These are phyloP conservation scores for Chytriomyces confervae DNA, from an alignment of 192 early-diverging fungal species.

Conservation along the genomic window DNA sequence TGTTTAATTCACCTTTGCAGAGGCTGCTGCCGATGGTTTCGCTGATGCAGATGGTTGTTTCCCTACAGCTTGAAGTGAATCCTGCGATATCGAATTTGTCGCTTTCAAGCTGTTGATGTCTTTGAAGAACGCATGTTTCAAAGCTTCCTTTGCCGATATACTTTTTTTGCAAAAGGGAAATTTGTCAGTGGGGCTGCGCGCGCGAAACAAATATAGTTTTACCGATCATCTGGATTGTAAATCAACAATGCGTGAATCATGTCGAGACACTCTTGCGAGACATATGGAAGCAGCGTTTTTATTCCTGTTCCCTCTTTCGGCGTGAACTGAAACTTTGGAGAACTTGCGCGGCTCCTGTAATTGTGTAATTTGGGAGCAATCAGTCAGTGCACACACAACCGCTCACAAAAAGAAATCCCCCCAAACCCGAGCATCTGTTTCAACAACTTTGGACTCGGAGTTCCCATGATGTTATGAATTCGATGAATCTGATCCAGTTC, in stretches of 20 bases:
- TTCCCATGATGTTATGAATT: constrained; percentile 65
- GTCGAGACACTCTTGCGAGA: constrained; percentile 53
- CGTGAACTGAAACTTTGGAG: constrained; percentile 60
- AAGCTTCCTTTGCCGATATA: constrained; percentile 53
- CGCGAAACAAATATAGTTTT: neutral
- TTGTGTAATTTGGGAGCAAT: no score
- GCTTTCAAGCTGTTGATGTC: constrained; percentile 37
- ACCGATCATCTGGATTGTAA: constrained; percentile 62
- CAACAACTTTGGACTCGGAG: constrained; percentile 56
- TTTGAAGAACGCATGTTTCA: constrained; percentile 53
- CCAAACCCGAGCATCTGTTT: constrained; percentile 59
- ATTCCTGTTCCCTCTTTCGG: constrained; percentile 59
- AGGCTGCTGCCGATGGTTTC: neutral
- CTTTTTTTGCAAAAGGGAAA: neutral
- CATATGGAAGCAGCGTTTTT: constrained; percentile 50
- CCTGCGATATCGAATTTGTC: constrained; percentile 8
- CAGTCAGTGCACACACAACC: no score
- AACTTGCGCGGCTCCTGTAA: constrained; percentile 37
- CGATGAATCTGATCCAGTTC: constrained; percentile 68
- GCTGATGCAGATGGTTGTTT: constrained; percentile 1
- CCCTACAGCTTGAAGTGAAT: constrained; percentile 15
- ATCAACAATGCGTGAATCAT: constrained; percentile 52
- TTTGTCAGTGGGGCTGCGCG: neutral
- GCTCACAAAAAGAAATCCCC: no score
- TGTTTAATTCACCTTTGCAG: neutral